Percentiles rank a stretch among this genome's conserved stretches.
phyloP scores from a whole-genome alignment of 139 green algal species.

The Microglena sp. region DNA sequence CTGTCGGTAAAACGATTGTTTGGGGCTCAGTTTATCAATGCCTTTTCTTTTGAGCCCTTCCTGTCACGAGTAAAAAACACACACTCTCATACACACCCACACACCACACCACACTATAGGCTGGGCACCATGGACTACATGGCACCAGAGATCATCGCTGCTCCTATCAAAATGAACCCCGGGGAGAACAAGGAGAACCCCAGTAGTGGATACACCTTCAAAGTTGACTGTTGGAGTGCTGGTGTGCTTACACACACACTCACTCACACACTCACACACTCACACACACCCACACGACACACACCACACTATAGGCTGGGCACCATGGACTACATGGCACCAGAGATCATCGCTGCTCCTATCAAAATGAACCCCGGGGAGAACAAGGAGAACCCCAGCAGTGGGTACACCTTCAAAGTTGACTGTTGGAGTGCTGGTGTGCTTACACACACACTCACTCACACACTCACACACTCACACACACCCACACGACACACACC shows the following conservation, averaged over 20 bases:
- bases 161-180: slow-evolving; percentile 44
- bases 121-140: slow-evolving; percentile 64
- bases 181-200: slow-evolving; percentile 46
- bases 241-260: slow-evolving; percentile 51
- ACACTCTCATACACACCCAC: too few relatives aligned
- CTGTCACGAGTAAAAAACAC: too few relatives aligned
- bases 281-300: too few relatives aligned
- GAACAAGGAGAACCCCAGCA: slow-evolving; percentile 40
- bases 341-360: slow-evolving; percentile 52
- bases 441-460: too few relatives aligned
- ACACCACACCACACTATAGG: too few relatives aligned
- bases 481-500: too few relatives aligned
- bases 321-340: slow-evolving; percentile 59
- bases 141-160: slow-evolving; percentile 52
- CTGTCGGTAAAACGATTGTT: too few relatives aligned
- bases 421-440: slow-evolving; percentile 48
- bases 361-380: slow-evolving; percentile 46
- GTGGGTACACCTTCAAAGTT: slow-evolving; percentile 45
- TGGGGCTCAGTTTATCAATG: too few relatives aligned
- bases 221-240: slow-evolving; percentile 47
- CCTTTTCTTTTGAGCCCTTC: too few relatives aligned
- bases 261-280: too few relatives aligned
- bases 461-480: too few relatives aligned
- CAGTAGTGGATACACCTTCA: slow-evolving; percentile 36
- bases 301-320: slow-evolving; percentile 51